These are phyloP conservation scores for Azolla pinnata DNA, from an alignment of 75 land plant genomes.

Conservation along the genomic window DNA sequence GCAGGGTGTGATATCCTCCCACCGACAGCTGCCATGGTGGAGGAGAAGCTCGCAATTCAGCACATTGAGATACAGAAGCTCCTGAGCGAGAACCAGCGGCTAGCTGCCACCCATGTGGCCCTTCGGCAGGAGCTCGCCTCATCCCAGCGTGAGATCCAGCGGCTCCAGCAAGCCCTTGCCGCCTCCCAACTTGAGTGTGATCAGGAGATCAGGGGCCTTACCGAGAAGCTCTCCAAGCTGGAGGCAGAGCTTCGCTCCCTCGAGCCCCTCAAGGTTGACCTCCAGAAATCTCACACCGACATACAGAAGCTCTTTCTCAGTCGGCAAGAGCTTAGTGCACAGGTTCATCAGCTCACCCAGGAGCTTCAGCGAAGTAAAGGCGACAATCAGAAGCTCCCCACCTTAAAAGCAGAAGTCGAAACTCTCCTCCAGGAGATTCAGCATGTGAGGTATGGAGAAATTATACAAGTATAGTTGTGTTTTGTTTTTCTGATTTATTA, in stretches of 20 bases:
- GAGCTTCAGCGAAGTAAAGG: slow-evolving; percentile 43
- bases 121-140: slow-evolving; percentile 55
- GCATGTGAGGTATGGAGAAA: slow-evolving; percentile 51
- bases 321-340: slow-evolving; percentile 31
- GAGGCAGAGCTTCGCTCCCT: slow-evolving; percentile 37
- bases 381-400: slow-evolving; percentile 43
- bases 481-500: not conserved
- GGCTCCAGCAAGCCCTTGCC: slow-evolving; percentile 33
- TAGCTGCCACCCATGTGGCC: slow-evolving; percentile 45
- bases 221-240: slow-evolving; percentile 55
- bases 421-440: slow-evolving; percentile 47
- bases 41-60: slow-evolving; percentile 62
- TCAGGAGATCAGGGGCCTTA: slow-evolving; percentile 38
- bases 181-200: slow-evolving; percentile 49
- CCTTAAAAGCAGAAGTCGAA: slow-evolving; percentile 45
- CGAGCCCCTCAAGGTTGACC: slow-evolving; percentile 44
- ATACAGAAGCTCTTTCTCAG: slow-evolving; percentile 32
- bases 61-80: slow-evolving; percentile 56
- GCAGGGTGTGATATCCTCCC: not conserved
- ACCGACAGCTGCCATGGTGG: slow-evolving; percentile 32
- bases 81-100: slow-evolving; percentile 43
- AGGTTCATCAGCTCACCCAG: slow-evolving; percentile 47
- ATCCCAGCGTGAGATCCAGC: slow-evolving; percentile 57
- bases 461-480: not conserved
- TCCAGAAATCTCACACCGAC: slow-evolving; percentile 45